Evolutionary conservation across 192 early-diverging fungal species (phyloP), one percentile per base, ranked within the genome.

Genomic region (Backusella luteola): DNA sequence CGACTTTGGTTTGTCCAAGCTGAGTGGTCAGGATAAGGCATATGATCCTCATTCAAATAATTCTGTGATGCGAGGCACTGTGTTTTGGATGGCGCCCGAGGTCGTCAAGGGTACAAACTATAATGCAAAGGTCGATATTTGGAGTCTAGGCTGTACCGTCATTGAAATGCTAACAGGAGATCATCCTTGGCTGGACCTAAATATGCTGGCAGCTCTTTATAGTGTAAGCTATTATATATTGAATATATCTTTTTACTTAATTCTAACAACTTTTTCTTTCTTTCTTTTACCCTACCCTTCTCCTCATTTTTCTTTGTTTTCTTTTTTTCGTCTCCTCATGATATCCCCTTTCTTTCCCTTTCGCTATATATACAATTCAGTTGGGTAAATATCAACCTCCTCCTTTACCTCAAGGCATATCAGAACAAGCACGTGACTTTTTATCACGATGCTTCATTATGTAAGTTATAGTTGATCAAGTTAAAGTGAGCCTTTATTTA

Each of bases 51-150:
- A 79, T 80, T 77, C 80, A 34, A 80, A 87, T 46, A 84, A 82
- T 71, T 87, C 89, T 4, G 42, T 76, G 7, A 78, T 78, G 77
- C 52, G 73, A 36, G 77, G 75, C 9, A 90, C 96, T 2, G 88
- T 97, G 12, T 94, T 92, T 34, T 98, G 95, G 89, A 98, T 99
- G 97, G 96, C 97, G 34, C 97, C 97, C 19, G 97, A 99, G 81
- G 95, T 97, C 6, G 94, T 93, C 0, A 89, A 89, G 4, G 87
- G 85, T 26, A 87, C 90, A 39, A 92, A 89, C 17, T 98, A 99
- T 76, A 90, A 90, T 67, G 96, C 93, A 38, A 98, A 96, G 73
- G 92, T 96, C 7, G 98, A 99, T 80, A 95, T 99, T 44, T 99
- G 98, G 89, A 87, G 88, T 74, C 86, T 93, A 66, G 92, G 97